phyloP scores from a whole-genome alignment of 2,329 filamentous ascomycete species.

The Magnaporthiopsis rhizophila region DNA sequence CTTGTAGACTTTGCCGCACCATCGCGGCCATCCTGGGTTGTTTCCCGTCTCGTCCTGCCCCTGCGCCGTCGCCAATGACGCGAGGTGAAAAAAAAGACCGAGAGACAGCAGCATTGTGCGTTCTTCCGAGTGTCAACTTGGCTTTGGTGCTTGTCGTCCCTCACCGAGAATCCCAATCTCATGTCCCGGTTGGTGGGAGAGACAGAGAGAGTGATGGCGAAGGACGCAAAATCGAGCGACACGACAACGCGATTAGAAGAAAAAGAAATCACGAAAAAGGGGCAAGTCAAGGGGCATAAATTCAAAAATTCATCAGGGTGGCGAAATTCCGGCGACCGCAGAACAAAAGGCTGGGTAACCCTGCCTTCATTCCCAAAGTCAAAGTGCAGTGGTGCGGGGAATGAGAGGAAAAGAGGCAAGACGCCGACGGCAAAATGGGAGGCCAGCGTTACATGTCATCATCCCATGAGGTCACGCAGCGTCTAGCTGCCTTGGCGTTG shows the following conservation, averaged over 20 bases:
- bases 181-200: neutral
- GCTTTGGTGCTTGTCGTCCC: neutral
- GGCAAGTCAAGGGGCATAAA: neutral
- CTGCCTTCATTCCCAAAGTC: neutral
- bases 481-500: no score
- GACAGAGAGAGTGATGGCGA: neutral
- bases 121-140: neutral
- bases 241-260: neutral
- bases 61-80: neutral
- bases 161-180: neutral
- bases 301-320: no score
- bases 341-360: neutral
- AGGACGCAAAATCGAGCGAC: neutral
- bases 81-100: neutral
- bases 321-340: no score
- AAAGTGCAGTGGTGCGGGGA: neutral
- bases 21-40: conserved; percentile 34
- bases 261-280: neutral
- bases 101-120: neutral
- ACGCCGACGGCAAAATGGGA: neutral
- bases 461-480: neutral
- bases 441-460: neutral
- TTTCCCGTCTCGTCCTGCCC: conserved; percentile 24
- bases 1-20: conserved; percentile 41
- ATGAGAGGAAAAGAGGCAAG: neutral